Percentiles rank a stretch among this genome's conserved stretches.
Evolutionary conservation across 768 basidiomycete species (phyloP).

Genomic region (Austroboletus eburneus): DNA sequence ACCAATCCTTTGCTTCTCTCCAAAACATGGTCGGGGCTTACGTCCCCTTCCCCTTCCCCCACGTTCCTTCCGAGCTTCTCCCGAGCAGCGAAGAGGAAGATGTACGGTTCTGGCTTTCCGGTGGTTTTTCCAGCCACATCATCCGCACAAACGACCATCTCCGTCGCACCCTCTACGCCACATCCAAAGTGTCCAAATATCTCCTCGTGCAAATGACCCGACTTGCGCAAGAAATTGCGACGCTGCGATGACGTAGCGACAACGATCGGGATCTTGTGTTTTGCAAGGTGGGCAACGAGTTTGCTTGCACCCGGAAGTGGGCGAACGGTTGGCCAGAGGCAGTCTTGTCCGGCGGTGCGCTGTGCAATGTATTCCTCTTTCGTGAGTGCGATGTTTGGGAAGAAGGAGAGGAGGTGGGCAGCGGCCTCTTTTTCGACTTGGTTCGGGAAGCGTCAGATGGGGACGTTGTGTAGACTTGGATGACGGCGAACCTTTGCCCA

Average conservation of each 20-base stretch:
- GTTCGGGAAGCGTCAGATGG: not conserved
- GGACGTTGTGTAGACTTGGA: not conserved
- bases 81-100: slow-evolving; percentile 72
- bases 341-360: slow-evolving; percentile 56
- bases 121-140: slow-evolving; percentile 51
- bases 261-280: slow-evolving; percentile 68
- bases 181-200: slow-evolving; percentile 44
- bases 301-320: slow-evolving; percentile 70
- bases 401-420: slow-evolving; percentile 68
- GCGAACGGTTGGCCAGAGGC: slow-evolving; percentile 62
- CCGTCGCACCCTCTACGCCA: slow-evolving; percentile 24
- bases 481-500: slow-evolving; percentile 67
- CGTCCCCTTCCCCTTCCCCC: slow-evolving; percentile 39
- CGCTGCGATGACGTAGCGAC: slow-evolving; percentile 75
- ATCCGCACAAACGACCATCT: slow-evolving; percentile 67
- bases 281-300: slow-evolving; percentile 67
- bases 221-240: slow-evolving; percentile 66
- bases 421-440: slow-evolving; percentile 64
- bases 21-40: slow-evolving; percentile 33
- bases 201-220: slow-evolving; percentile 49
- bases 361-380: slow-evolving; percentile 55
- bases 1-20: slow-evolving; percentile 67
- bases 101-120: slow-evolving; percentile 81
- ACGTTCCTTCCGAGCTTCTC: slow-evolving; percentile 53
- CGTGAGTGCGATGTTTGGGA: slow-evolving; percentile 67